Conservation (phyloP, 306 rosid genomes). For the Glycine soja region DNA sequence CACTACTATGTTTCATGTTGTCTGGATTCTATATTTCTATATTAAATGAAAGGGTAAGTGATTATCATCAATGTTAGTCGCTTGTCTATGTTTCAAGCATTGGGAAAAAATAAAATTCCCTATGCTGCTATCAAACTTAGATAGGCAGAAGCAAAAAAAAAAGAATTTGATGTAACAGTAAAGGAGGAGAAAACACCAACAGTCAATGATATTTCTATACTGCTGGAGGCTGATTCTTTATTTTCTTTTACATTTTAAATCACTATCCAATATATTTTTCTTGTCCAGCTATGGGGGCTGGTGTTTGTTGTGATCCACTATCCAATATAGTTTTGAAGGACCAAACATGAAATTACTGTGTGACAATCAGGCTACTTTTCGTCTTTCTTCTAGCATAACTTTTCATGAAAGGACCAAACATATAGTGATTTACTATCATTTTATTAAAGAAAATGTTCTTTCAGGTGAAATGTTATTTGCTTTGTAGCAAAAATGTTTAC, state of each 20-base stretch:
- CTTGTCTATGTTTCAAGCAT: not conserved
- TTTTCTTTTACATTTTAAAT: not conserved
- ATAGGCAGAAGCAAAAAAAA: not conserved
- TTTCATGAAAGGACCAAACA: not conserved
- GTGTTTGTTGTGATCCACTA: too few species aligned
- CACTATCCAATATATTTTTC: too few species aligned
- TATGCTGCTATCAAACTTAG: not conserved
- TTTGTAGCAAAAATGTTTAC: not conserved
- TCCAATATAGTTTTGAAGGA: too few species aligned
- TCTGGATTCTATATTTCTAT: conserved; percentile 11
- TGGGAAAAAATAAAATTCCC: not conserved
- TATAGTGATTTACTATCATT: not conserved
- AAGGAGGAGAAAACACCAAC: not conserved
- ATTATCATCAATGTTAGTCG: not conserved
- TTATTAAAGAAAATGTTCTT: too few species aligned
- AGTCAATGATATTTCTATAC: not conserved
- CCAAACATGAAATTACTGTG: conserved; percentile 3
- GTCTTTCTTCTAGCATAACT: not conserved
- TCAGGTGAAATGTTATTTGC: not conserved
- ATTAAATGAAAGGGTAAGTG: not conserved
- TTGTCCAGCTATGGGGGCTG: too few species aligned
- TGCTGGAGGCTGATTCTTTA: not conserved
- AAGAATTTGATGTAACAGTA: not conserved
- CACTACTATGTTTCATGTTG: conserved; percentile 7
- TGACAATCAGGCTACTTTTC: not conserved